Conservation (phyloP, 1,284 basidiomycete species). For the Cryptococcus sp. region DNA sequence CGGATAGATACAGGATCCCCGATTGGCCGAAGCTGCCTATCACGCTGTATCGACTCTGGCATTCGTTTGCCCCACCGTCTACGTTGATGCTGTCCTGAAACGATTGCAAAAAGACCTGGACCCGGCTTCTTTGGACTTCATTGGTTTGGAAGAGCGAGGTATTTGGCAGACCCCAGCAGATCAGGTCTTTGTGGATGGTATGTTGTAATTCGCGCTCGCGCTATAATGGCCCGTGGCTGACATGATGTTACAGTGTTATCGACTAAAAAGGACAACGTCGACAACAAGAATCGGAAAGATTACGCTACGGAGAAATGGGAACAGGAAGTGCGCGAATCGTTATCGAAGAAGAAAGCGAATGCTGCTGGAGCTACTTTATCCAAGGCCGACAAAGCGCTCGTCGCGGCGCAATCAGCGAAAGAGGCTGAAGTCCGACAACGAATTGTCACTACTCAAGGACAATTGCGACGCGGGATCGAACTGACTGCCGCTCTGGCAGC, state of each 20-base stretch:
- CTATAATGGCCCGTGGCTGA: slow-evolving; percentile 1
- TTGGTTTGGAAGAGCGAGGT: slow-evolving; percentile 72
- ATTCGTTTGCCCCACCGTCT: slow-evolving; percentile 70
- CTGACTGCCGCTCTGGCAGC: slow-evolving; percentile 66
- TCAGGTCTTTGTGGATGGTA: slow-evolving; percentile 74
- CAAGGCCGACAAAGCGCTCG: slow-evolving; percentile 77
- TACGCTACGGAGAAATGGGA: slow-evolving; percentile 91
- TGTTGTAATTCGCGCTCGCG: slow-evolving; percentile 39
- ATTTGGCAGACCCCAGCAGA: slow-evolving; percentile 84
- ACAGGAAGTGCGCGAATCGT: slow-evolving; percentile 78
- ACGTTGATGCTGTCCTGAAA: slow-evolving; percentile 69
- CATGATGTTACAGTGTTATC: slow-evolving; percentile 60
- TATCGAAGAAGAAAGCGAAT: slow-evolving; percentile 63
- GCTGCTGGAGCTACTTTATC: slow-evolving; percentile 60
- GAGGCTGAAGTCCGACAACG: slow-evolving; percentile 67
- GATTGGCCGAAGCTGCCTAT: slow-evolving; percentile 62
- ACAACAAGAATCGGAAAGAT: slow-evolving; percentile 75
- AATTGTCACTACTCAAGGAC: slow-evolving; percentile 61
- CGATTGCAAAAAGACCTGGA: slow-evolving; percentile 68
- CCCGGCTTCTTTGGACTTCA: slow-evolving; percentile 59
- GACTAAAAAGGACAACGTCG: slow-evolving; percentile 60
- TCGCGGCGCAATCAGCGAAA: slow-evolving; percentile 76
- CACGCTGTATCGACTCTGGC: slow-evolving; percentile 72
- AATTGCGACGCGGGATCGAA: slow-evolving; percentile 66
- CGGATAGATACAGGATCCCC: slow-evolving; percentile 20